Base-by-base conservation (phyloP, 2,329 filamentous ascomycete species). In the Colletotrichum graminicola region DNA sequence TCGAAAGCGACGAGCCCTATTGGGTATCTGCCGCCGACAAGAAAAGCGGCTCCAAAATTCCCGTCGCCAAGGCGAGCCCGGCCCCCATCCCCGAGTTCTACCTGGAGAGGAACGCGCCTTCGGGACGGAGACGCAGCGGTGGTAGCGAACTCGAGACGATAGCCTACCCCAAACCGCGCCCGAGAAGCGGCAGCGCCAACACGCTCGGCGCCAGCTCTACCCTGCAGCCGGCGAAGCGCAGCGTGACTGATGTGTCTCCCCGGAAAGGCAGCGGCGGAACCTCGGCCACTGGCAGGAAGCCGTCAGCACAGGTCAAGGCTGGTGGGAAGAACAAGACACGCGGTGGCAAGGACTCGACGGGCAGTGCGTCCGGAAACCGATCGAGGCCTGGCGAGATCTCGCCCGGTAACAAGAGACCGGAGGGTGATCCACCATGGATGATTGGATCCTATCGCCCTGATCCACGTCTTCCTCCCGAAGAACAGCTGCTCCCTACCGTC, bases 341-440 rank as follows among this genome's bases (percentile, higher is more conserved):
- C 74, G 88, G 88, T 54, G 89, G 88, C 18, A 86, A 84, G 76
- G 81, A 83, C 73, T 80, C 85, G 73, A 80, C 81, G 64, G 81
- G 79, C 73, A 83, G 76, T 79, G 85, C 81, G 74, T 83, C 76
- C 60, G 87, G 84, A 71, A 90, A 87, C 43, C 86, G 90, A 18
- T 36, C 91, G 1, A 86, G 90, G 71, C 90, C 89, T 8, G 90
- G 90, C 26, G 89, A 89, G 69, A 75, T 87, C 39, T 80, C 83
- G 52, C 77, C 82, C 41, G 76, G 74, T 73, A 77, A 80, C 86
- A 89, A 94, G 78, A 89, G 91, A 52, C 95, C 95, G 0, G 96
- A 98, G 84, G 96, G 96, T 26, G 95, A 98, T 65, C 94, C 96
- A 12, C 96, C 96, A 62, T 99, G 96, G 96, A 89, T 98, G 82